phyloP scores from a whole-genome alignment of 345 rosid species.

The Dipteronia dyeriana region DNA sequence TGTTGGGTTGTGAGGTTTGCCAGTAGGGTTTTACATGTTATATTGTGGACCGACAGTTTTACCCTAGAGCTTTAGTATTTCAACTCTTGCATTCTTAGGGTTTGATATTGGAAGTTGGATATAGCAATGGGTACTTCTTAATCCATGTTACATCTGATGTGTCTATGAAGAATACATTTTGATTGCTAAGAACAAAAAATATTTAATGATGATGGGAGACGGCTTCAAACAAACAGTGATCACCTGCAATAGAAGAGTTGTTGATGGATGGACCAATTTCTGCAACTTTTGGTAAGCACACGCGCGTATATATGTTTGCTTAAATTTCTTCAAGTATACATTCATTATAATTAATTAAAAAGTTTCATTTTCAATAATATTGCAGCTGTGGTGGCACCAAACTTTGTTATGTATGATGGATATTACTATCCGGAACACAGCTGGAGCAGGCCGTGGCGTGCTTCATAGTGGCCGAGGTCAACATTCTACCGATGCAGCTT shows the following conservation, averaged over 20 bases:
- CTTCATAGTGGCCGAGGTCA: conserved; percentile 74
- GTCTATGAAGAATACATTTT: conserved; percentile 74
- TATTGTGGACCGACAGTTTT: too few species aligned
- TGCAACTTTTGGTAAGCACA: conserved; percentile 68
- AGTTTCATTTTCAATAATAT: not conserved
- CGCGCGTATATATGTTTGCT: not conserved
- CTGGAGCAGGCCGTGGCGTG: conserved; percentile 84
- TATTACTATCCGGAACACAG: conserved; percentile 82
- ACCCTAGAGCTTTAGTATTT: too few species aligned
- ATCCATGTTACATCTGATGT: conserved; percentile 61
- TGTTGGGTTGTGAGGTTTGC: conserved; percentile 7
- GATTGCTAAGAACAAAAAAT: conserved; percentile 65
- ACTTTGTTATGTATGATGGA: conserved; percentile 67
- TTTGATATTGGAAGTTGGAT: conserved; percentile 12
- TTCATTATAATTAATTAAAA: conserved; percentile 6
- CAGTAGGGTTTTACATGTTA: too few species aligned
- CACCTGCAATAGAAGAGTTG: conserved; percentile 79
- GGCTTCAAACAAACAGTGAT: conserved; percentile 80
- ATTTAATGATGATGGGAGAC: conserved; percentile 85
- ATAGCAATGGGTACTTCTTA: conserved; percentile 64
- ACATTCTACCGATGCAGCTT: conserved; percentile 81
- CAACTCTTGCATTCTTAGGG: too few species aligned
- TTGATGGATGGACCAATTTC: conserved; percentile 91
- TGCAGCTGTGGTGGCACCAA: conserved; percentile 75
- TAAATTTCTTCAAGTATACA: not conserved